These are phyloP conservation scores for cucumber (Cucumis sativus) DNA, from an alignment of 306 rosid genomes.

Conservation along the genomic window DNA sequence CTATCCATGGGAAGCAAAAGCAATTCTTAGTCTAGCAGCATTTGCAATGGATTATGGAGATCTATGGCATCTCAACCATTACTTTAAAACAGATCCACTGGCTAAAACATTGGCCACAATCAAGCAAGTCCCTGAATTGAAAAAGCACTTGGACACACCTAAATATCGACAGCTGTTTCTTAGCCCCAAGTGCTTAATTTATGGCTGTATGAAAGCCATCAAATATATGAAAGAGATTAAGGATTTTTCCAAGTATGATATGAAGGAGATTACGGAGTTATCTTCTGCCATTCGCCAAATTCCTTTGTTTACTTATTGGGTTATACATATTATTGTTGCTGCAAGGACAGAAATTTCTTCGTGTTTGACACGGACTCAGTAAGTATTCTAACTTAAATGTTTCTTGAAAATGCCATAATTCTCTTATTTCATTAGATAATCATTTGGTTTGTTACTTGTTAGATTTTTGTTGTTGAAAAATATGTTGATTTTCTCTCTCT, in stretches of 20 bases:
- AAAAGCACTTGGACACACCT: not conserved
- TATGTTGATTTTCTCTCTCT: no score
- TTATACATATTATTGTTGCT: conserved; percentile 3
- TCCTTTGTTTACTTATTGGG: conserved; percentile 10
- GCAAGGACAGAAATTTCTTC: not conserved
- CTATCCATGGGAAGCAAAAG: conserved; percentile 13
- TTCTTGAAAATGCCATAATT: not conserved
- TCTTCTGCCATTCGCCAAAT: not conserved
- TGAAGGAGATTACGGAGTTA: not conserved
- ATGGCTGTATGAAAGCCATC: not conserved
- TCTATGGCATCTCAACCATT: conserved; percentile 5
- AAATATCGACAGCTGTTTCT: not conserved
- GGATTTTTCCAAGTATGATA: not conserved
- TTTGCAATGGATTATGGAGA: conserved; percentile 10
- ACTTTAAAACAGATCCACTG: not conserved
- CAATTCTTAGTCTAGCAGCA: conserved; percentile 1
- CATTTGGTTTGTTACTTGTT: no score
- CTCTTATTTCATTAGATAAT: no score
- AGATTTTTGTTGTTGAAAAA: no score
- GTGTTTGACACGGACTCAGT: not conserved
- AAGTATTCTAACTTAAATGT: not conserved
- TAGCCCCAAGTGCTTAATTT: not conserved
- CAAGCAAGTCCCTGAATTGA: not conserved
- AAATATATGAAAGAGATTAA: not conserved
- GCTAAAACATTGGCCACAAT: conserved; percentile 1